Evolutionary conservation across 495 filamentous ascomycete genomes (phyloP).

Genomic region (Trypethelium eluteriae): DNA sequence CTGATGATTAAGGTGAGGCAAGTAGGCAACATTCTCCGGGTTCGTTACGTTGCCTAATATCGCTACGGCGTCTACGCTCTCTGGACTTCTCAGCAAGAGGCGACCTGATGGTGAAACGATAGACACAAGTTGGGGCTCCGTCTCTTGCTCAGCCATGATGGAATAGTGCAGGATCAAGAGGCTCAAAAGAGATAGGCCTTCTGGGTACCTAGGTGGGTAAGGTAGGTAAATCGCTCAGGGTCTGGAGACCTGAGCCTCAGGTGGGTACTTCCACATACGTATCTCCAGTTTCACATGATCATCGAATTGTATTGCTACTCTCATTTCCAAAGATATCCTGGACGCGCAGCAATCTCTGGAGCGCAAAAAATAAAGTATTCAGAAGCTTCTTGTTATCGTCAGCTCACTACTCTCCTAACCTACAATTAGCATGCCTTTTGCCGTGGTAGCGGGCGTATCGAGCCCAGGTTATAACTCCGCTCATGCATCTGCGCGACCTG

Average conservation of each 20-base stretch:
- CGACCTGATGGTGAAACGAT: slow-evolving; percentile 5
- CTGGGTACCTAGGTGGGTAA: no score
- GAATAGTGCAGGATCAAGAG: neutral
- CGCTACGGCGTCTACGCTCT: neutral
- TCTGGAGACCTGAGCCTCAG: neutral
- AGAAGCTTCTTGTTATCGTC: neutral
- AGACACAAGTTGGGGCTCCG: slow-evolving; percentile 3
- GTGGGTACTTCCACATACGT: neutral
- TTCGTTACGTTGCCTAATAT: neutral
- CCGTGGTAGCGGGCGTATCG: neutral
- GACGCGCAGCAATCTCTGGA: neutral
- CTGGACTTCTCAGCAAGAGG: slow-evolving; percentile 2
- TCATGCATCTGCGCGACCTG: neutral
- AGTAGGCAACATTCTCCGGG: slow-evolving; percentile 9
- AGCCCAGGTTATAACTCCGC: neutral
- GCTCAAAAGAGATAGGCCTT: neutral
- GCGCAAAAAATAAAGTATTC: no score
- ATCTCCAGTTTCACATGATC: neutral
- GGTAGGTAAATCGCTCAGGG: neutral
- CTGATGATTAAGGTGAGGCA: slow-evolving; percentile 5
- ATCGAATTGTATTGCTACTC: neutral
- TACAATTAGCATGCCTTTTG: neutral
- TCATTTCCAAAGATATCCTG: neutral
- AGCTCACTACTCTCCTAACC: neutral
- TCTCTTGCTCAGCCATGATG: slow-evolving; percentile 6